A percentile compares a stretch with the other conserved stretches of the same genome.
Evolutionary conservation across 192 early-diverging fungal species (phyloP).

Genomic region (Phlyctochytrium planicorne): DNA sequence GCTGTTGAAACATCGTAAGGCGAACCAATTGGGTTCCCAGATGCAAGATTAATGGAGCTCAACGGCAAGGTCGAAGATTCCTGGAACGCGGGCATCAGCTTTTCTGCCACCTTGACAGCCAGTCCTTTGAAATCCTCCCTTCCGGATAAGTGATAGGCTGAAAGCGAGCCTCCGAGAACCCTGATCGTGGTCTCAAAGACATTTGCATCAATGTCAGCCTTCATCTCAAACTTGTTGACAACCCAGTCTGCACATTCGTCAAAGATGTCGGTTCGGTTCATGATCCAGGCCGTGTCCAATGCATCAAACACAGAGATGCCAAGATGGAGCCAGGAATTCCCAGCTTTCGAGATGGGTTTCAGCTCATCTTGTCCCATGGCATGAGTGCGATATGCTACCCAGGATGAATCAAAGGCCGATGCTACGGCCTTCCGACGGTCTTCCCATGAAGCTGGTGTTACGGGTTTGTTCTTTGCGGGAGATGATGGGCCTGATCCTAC

Average conservation of each 20-base stretch:
- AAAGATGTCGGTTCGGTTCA: conserved; percentile 74
- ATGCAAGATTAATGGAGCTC: conserved; percentile 56
- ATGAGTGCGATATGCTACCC: conserved; percentile 68
- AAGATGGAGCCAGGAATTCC: conserved; percentile 72
- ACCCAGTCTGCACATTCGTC: conserved; percentile 67
- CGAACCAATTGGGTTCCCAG: conserved; percentile 47
- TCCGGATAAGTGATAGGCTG: conserved; percentile 71
- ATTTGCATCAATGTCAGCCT: conserved; percentile 50
- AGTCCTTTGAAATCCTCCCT: conserved; percentile 62
- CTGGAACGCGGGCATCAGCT: conserved; percentile 68
- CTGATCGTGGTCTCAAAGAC: conserved; percentile 90
- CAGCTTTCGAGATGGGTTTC: conserved; percentile 65
- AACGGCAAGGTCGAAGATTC: conserved; percentile 66
- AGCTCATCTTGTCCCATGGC: conserved; percentile 89
- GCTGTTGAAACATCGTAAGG: conserved; percentile 55
- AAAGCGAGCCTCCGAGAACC: conserved; percentile 78
- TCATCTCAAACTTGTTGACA: conserved; percentile 55
- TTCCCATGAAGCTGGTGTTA: no score
- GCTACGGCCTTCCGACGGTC: conserved; percentile 44
- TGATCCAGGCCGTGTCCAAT: conserved; percentile 78
- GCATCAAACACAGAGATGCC: conserved; percentile 84
- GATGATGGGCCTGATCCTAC: no score
- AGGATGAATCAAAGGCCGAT: conserved; percentile 72
- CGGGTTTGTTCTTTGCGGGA: no score
- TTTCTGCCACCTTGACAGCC: conserved; percentile 73